Evolutionary conservation across 371 early-diverging fungal genomes (phyloP).

Genomic region (Nosema muscidifuracis): DNA sequence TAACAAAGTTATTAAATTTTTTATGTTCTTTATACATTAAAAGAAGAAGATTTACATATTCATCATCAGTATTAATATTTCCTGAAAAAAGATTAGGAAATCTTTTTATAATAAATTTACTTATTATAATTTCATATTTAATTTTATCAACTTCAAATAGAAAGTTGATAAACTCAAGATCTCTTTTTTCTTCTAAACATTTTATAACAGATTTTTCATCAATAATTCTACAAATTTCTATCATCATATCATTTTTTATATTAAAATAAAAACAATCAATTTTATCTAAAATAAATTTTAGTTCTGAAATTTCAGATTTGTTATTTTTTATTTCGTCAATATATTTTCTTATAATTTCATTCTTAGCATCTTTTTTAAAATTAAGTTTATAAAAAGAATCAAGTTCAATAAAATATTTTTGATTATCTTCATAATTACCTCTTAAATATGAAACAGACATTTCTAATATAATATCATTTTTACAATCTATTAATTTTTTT

Average conservation of each 20-base stretch:
- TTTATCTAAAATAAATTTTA: not conserved
- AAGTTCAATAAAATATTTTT: not conserved
- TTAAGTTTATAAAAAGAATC: not conserved
- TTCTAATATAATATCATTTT: not conserved
- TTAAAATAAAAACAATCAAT: not conserved
- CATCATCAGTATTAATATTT: not conserved
- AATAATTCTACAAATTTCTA: not conserved
- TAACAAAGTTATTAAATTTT: not conserved
- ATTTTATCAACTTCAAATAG: not conserved
- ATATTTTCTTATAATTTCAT: not conserved
- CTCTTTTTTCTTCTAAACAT: constrained; percentile 2
- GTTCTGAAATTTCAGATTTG: not conserved
- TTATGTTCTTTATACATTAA: not conserved
- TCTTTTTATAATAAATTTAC: not conserved
- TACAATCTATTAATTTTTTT: not conserved
- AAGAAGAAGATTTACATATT: not conserved
- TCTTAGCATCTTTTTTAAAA: not conserved
- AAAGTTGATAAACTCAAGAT: not conserved
- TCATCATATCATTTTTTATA: not conserved
- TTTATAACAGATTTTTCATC: not conserved
- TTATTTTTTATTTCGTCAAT: not conserved
- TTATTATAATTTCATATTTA: not conserved
- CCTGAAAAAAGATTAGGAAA: not conserved
- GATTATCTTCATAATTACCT: not conserved
- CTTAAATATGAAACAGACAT: not conserved